These are phyloP conservation scores for Zygosaccharomyces siamensis DNA, from an alignment of 805 yeast species.

Conservation along the genomic window DNA sequence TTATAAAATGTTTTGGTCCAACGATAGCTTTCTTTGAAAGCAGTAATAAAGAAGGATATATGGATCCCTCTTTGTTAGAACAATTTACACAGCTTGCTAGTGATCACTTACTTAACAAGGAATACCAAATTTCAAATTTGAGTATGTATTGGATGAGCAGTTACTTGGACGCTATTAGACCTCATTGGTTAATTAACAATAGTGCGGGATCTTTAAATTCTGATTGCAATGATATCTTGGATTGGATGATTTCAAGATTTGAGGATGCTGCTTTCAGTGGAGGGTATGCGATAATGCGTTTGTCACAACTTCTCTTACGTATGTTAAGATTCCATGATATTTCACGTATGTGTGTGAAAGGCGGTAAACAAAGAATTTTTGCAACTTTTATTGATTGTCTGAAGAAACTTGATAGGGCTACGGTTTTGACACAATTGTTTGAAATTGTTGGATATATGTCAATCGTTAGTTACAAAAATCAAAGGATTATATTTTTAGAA, in stretches of 20 bases:
- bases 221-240: conserved; percentile 46
- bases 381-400: conserved; percentile 20
- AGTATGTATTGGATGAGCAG: conserved; percentile 17
- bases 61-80: conserved; percentile 8
- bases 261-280: conserved; percentile 41
- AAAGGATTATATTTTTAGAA: conserved; percentile 27
- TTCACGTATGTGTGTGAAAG: conserved; percentile 17
- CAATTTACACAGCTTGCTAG: conserved; percentile 24
- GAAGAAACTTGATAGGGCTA: conserved; percentile 12
- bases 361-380: conserved; percentile 30
- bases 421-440: conserved; percentile 8
- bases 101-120: conserved; percentile 19
- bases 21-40: conserved; percentile 8
- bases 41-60: background rate
- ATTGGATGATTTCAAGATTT: conserved; percentile 42
- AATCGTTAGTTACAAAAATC: conserved; percentile 25
- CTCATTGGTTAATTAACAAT: conserved; percentile 27
- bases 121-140: conserved; percentile 21
- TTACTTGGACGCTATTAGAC: conserved; percentile 16
- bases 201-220: conserved; percentile 29
- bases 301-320: conserved; percentile 34
- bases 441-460: conserved; percentile 20
- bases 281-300: conserved; percentile 30
- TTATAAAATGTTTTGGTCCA: conserved; percentile 7
- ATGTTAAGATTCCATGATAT: conserved; percentile 29